Percentiles rank a stretch among this genome's conserved stretches.
These are phyloP conservation scores for Eucalyptus globulus DNA, from an alignment of 345 rosid genomes.

Conservation along the genomic window DNA sequence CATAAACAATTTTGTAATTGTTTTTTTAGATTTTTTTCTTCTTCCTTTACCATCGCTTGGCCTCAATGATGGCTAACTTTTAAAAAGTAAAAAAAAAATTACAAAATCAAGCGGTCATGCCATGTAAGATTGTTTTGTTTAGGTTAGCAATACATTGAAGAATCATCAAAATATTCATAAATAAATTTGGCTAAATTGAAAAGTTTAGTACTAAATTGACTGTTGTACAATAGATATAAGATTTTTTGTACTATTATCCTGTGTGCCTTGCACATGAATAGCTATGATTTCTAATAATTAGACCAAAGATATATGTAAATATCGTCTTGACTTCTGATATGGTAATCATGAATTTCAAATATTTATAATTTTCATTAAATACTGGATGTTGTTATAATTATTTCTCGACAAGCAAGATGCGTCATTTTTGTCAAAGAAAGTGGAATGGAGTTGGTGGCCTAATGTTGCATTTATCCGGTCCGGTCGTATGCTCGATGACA, in stretches of 20 bases:
- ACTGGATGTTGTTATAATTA: background rate
- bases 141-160: background rate
- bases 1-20: fast-evolving
- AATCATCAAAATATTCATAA: background rate
- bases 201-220: fast-evolving
- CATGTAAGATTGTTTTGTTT: fast-evolving
- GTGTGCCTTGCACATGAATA: background rate
- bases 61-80: too few species aligned
- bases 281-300: background rate
- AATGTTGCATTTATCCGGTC: background rate
- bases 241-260: background rate
- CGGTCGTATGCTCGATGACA: background rate
- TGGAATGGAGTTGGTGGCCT: background rate
- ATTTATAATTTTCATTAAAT: background rate
- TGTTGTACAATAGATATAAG: fast-evolving
- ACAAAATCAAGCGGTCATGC: fast-evolving
- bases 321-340: background rate
- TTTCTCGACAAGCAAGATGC: background rate
- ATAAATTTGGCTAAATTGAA: background rate
- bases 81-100: background rate
- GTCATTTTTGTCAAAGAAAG: background rate
- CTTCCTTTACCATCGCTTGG: too few species aligned
- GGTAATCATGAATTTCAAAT: background rate
- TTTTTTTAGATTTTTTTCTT: too few species aligned
- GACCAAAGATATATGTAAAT: background rate